Evolutionary conservation across 768 basidiomycete species (phyloP).

Genomic region (Phlebiopsis gigantea): DNA sequence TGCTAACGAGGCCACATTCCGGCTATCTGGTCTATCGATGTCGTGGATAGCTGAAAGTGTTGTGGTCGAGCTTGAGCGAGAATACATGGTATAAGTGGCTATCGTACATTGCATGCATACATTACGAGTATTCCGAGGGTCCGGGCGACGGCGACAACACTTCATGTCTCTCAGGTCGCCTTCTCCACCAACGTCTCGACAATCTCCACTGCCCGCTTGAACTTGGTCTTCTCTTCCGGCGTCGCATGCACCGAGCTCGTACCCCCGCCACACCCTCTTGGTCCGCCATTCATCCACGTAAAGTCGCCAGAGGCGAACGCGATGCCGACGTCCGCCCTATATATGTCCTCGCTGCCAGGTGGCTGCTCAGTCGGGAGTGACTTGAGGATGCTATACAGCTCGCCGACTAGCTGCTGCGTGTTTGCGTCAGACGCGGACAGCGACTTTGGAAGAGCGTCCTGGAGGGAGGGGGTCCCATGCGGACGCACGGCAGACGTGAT

Average conservation of each 20-base stretch:
- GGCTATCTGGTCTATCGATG: no score
- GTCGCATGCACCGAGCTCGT: conserved; percentile 43
- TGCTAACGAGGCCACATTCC: no score
- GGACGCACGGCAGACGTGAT: conserved; percentile 45
- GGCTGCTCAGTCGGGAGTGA: conserved; percentile 49
- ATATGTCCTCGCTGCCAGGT: conserved; percentile 66
- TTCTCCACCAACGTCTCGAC: conserved; percentile 42
- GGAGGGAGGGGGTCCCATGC: conserved; percentile 40
- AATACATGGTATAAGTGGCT: no score
- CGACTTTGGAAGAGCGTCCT: conserved; percentile 37
- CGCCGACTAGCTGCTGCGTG: conserved; percentile 41
- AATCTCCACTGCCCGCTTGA: conserved; percentile 65
- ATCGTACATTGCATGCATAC: neutral
- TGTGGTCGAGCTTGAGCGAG: no score
- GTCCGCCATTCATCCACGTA: conserved; percentile 57
- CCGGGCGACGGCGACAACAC: neutral
- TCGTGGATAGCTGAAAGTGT: no score
- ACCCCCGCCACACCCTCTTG: conserved; percentile 55
- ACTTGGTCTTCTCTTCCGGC: conserved; percentile 59
- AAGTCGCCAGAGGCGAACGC: conserved; percentile 52
- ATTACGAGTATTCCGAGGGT: neutral
- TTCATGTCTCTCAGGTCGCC: conserved; percentile 7
- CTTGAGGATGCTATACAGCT: conserved; percentile 57
- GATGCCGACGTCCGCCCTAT: conserved; percentile 64
- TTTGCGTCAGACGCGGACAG: conserved; percentile 30